phyloP scores from a whole-genome alignment of 2,329 filamentous ascomycete species.

The Calonectria multiphialidica region DNA sequence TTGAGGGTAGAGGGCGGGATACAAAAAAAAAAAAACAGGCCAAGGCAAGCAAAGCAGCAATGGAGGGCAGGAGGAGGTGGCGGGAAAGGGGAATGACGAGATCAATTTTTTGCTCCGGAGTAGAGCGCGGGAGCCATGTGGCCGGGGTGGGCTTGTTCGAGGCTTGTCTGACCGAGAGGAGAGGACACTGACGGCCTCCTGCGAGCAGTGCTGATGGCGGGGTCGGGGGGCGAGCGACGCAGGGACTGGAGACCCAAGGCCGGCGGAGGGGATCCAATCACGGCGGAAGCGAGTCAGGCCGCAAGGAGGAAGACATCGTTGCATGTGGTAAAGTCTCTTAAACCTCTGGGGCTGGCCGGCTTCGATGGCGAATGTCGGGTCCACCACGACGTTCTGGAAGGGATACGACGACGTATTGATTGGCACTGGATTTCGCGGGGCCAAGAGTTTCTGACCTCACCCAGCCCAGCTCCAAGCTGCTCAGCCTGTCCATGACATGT shows the following conservation, averaged over 20 bases:
- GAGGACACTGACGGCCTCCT: constrained; percentile 17
- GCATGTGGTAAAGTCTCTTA: constrained; percentile 42
- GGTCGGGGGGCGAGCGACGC: constrained; percentile 38
- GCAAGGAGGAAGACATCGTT: constrained; percentile 32
- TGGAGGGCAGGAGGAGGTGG: constrained; percentile 16
- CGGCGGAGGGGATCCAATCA: constrained; percentile 43
- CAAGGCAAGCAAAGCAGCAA: constrained; percentile 12
- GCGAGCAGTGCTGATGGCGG: constrained; percentile 39
- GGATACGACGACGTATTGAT: constrained; percentile 31
- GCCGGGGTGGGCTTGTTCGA: constrained; percentile 43
- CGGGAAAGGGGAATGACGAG: constrained; percentile 46
- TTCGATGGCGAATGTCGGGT: constrained; percentile 38
- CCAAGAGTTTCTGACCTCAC: constrained; percentile 20
- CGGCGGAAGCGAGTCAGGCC: constrained; percentile 42
- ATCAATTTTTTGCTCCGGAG: constrained; percentile 43
- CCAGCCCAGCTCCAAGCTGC: constrained; percentile 6
- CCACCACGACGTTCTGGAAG: constrained; percentile 36
- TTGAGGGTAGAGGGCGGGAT: constrained; percentile 22
- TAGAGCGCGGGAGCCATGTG: constrained; percentile 39
- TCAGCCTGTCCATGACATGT: background rate
- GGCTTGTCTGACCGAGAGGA: constrained; percentile 37
- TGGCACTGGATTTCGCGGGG: constrained; percentile 27
- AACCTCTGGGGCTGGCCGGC: constrained; percentile 28
- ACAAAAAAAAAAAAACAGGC: constrained; percentile 19
- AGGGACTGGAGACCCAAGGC: constrained; percentile 38